phyloP scores from a whole-genome alignment of 768 basidiomycete genomes.

The Rhizopogon rudus region DNA sequence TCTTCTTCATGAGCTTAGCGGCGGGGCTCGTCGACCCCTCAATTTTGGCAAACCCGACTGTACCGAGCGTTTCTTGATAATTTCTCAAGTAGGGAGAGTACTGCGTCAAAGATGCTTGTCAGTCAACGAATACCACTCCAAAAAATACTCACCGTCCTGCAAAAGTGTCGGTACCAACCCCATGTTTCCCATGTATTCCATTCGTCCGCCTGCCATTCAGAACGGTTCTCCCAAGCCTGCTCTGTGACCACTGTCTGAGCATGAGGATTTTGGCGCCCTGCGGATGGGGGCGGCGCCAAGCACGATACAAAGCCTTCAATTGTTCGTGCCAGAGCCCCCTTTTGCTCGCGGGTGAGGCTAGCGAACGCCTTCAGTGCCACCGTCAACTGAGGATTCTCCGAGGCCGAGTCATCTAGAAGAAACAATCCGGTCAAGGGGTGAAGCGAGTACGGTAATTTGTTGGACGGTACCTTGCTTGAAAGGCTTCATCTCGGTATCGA shows the following conservation, averaged over 20 bases:
- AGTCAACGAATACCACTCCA: background rate
- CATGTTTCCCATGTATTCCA: slow-evolving; percentile 88
- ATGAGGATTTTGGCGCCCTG: slow-evolving; percentile 43
- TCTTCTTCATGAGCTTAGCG: slow-evolving; percentile 54
- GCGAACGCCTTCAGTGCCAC: slow-evolving; percentile 72
- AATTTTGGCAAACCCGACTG: slow-evolving; percentile 64
- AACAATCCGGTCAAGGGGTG: slow-evolving; percentile 1
- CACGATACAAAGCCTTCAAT: slow-evolving; percentile 72
- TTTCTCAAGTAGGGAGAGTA: slow-evolving; percentile 77
- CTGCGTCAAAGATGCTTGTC: slow-evolving; percentile 30
- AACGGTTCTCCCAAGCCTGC: slow-evolving; percentile 66
- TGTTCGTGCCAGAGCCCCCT: slow-evolving; percentile 62
- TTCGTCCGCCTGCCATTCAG: slow-evolving; percentile 63
- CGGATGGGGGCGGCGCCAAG: slow-evolving; percentile 42
- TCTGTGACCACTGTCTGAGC: slow-evolving; percentile 56
- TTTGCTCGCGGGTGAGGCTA: slow-evolving; percentile 73
- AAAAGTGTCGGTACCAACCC: slow-evolving; percentile 91
- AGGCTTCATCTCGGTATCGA: slow-evolving; percentile 70
- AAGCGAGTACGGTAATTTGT: background rate
- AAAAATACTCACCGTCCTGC: slow-evolving; percentile 56
- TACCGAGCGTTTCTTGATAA: slow-evolving; percentile 64
- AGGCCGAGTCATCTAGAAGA: slow-evolving; percentile 38
- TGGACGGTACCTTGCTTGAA: slow-evolving; percentile 32
- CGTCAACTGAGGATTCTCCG: slow-evolving; percentile 63
- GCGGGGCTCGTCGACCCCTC: slow-evolving; percentile 54